Evolutionary conservation across 139 green algal genomes (phyloP).

Genomic region (Chlorella sp.): DNA sequence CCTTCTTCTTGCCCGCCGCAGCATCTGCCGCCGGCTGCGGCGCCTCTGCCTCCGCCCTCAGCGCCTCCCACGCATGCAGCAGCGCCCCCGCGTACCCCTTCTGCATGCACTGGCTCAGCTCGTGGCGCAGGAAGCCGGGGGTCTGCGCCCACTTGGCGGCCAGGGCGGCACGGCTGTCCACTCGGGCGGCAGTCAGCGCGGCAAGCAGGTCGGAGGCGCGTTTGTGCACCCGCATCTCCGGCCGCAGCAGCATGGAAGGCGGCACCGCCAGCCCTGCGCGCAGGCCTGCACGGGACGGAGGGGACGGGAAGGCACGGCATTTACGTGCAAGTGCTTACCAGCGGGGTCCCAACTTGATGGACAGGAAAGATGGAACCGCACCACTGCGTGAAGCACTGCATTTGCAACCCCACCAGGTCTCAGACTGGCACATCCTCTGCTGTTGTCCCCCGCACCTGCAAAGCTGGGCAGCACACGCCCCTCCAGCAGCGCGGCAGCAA

Average conservation of each 20-base stretch:
- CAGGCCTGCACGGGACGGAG: slow-evolving; percentile 26
- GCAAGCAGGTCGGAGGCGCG: slow-evolving; percentile 67
- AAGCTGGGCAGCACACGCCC: slow-evolving; percentile 68
- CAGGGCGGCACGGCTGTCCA: slow-evolving; percentile 55
- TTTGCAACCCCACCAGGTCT: neutral
- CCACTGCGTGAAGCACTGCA: neutral
- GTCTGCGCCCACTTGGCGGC: slow-evolving; percentile 50
- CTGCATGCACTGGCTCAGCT: slow-evolving; percentile 69
- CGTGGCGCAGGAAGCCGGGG: slow-evolving; percentile 53
- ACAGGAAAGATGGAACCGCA: too few relatives aligned
- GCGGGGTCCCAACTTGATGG: neutral
- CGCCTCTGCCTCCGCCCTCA: slow-evolving; percentile 29
- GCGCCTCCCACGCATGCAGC: slow-evolving; percentile 55
- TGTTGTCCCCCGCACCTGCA: neutral
- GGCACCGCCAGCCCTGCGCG: slow-evolving; percentile 44
- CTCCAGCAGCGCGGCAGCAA: slow-evolving; percentile 86
- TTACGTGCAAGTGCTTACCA: neutral
- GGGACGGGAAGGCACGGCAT: neutral
- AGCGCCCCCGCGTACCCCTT: slow-evolving; percentile 44
- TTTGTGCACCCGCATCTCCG: slow-evolving; percentile 63
- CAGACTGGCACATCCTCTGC: neutral
- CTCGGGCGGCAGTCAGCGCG: slow-evolving; percentile 37
- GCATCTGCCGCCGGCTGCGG: neutral
- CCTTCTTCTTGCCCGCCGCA: neutral
- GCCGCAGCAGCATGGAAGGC: slow-evolving; percentile 49